Conservation (phyloP, 257 asterid species). For the Lycium ferocissimum region DNA sequence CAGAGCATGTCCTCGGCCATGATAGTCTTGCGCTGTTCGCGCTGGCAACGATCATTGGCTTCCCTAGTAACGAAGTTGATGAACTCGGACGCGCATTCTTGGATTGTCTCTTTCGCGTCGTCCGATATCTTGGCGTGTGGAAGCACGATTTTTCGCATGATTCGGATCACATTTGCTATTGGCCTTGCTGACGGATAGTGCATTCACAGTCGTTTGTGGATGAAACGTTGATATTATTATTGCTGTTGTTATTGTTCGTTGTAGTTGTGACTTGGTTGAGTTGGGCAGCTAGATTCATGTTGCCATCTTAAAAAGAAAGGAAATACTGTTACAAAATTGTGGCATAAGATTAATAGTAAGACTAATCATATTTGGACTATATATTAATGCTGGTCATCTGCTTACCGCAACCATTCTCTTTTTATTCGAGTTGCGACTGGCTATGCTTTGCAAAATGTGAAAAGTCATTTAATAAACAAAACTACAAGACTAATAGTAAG, state of each 20-base stretch:
- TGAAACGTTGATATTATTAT: not conserved
- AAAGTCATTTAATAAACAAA: not conserved
- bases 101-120: conserved; percentile 92
- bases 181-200: conserved; percentile 94
- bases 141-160: conserved; percentile 85
- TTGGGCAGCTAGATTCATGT: conserved; percentile 51
- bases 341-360: not conserved
- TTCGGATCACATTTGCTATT: conserved; percentile 80
- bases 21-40: conserved; percentile 94
- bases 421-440: not conserved
- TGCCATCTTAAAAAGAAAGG: conserved; percentile 9
- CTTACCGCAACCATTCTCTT: not conserved
- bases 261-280: conserved; percentile 36
- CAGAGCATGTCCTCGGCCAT: conserved; percentile 92
- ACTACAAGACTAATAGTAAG: too few relatives aligned
- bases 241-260: not conserved
- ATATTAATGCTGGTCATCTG: not conserved
- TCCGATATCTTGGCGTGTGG: conserved; percentile 85
- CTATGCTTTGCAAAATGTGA: not conserved
- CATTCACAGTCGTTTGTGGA: conserved; percentile 53
- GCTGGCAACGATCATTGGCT: conserved; percentile 91
- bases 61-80: conserved; percentile 90
- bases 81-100: conserved; percentile 89
- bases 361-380: too few relatives aligned
- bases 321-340: not conserved